These are phyloP conservation scores for Calonectria honghensis DNA, from an alignment of 2,329 filamentous ascomycete species.

Conservation along the genomic window DNA sequence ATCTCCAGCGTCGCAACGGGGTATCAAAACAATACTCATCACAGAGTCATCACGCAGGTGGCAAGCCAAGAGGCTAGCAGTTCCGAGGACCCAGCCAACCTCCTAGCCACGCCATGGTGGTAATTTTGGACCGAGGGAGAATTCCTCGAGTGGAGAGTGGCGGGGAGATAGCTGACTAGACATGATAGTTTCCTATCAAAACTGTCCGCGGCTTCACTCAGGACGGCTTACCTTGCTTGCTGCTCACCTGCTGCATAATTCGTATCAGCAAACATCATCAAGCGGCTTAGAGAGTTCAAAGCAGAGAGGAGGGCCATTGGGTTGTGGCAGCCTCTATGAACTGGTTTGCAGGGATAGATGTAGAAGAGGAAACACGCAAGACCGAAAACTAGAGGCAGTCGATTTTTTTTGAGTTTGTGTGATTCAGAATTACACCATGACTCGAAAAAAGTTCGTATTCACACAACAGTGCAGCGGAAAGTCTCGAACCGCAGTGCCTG, in stretches of 20 bases:
- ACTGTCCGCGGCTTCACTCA: conserved; percentile 11
- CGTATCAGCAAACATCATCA: conserved; percentile 26
- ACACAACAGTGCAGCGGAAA: conserved; percentile 43
- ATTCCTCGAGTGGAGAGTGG: conserved; percentile 13
- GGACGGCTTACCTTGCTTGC: conserved; percentile 4
- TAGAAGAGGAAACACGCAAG: conserved; percentile 10
- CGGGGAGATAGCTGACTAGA: not conserved
- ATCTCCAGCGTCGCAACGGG: conserved; percentile 23
- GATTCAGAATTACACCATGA: conserved; percentile 22
- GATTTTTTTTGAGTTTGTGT: conserved; percentile 15
- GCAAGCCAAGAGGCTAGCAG: conserved; percentile 18
- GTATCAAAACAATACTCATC: conserved; percentile 20
- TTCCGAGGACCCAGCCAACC: conserved; percentile 5
- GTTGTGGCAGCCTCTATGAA: conserved; percentile 1
- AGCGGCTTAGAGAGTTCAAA: conserved; percentile 5
- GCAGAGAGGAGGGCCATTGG: conserved; percentile 19
- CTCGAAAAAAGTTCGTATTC: conserved; percentile 24
- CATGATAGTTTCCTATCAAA: conserved; percentile 8
- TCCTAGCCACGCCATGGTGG: conserved; percentile 23
- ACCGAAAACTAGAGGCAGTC: conserved; percentile 6
- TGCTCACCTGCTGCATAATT: conserved; percentile 35
- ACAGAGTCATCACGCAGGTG: conserved; percentile 2
- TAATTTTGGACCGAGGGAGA: conserved; percentile 24
- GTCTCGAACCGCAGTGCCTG: conserved; percentile 42
- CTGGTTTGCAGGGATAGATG: conserved; percentile 23